Percentiles rank a stretch among this genome's conserved stretches.
Evolutionary conservation across 345 rosid genomes (phyloP).

Genomic region (Excoecaria cochinchinensis): DNA sequence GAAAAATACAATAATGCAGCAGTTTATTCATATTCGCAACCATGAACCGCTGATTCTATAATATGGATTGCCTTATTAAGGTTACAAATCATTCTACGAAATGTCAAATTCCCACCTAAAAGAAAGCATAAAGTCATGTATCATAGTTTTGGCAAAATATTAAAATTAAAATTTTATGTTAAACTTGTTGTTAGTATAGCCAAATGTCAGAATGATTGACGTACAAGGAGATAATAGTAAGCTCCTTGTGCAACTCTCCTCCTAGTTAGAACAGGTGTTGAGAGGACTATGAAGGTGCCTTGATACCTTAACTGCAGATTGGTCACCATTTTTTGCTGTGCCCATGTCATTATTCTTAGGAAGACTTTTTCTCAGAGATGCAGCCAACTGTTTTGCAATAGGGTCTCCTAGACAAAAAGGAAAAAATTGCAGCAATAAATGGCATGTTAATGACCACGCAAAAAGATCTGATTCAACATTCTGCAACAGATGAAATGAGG

Average conservation of each 20-base stretch:
- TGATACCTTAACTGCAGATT: conserved; percentile 47
- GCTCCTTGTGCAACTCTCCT: conserved; percentile 7
- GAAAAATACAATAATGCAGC: neutral
- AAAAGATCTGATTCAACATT: neutral
- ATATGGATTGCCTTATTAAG: neutral
- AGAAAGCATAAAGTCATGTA: neutral
- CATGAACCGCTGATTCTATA: neutral
- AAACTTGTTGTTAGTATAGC: neutral
- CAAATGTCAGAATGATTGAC: neutral
- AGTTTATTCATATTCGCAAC: neutral
- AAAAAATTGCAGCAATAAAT: conserved; percentile 3
- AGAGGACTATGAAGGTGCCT: neutral
- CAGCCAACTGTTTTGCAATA: conserved; percentile 51
- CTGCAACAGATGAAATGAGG: conserved; percentile 2
- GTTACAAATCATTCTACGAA: neutral
- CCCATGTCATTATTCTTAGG: conserved; percentile 38
- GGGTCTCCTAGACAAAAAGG: conserved; percentile 61
- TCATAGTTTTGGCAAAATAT: neutral
- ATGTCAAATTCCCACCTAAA: neutral
- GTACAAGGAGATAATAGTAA: neutral
- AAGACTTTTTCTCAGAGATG: conserved; percentile 41
- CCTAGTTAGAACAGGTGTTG: conserved; percentile 9
- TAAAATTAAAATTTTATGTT: neutral
- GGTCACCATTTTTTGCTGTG: conserved; percentile 30
- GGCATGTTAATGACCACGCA: neutral